These are phyloP conservation scores for Aureobasidium sp. DNA, from an alignment of 2,329 filamentous ascomycete genomes.

Conservation along the genomic window DNA sequence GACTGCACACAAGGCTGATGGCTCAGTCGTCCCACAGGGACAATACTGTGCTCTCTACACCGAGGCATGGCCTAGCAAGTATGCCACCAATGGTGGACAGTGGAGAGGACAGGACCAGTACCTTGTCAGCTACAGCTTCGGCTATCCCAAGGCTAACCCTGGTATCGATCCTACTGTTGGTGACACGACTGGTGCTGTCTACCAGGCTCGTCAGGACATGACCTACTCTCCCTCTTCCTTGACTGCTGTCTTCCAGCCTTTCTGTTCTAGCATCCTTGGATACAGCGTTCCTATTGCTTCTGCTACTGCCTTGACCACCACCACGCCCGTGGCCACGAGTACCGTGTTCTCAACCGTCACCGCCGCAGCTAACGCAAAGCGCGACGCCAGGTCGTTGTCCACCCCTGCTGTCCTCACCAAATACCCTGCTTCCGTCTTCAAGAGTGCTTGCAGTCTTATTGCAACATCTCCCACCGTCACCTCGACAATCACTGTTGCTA, in stretches of 20 bases:
- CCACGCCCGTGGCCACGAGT: neutral
- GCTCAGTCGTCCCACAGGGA: neutral
- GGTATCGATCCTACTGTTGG: too few species aligned
- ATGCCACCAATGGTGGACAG: slow-evolving; percentile 20
- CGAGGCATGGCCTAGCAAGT: slow-evolving; percentile 15
- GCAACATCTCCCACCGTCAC: neutral
- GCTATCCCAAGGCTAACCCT: too few species aligned
- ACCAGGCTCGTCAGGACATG: slow-evolving; percentile 7
- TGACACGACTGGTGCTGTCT: neutral
- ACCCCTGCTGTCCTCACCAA: slow-evolving; percentile 11
- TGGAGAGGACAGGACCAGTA: slow-evolving; percentile 16
- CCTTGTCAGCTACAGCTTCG: slow-evolving; percentile 15
- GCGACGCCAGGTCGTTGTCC: too few species aligned
- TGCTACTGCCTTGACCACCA: too few species aligned
- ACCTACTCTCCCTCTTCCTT: too few species aligned
- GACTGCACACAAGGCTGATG: slow-evolving; percentile 1
- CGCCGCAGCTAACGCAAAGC: too few species aligned
- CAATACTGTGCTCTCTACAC: slow-evolving; percentile 18
- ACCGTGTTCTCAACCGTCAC: neutral
- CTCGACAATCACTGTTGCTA: neutral
- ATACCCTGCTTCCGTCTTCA: slow-evolving; percentile 15
- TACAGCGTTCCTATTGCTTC: too few species aligned
- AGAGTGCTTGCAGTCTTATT: slow-evolving; percentile 15
- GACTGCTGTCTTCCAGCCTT: too few species aligned
- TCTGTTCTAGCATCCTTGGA: too few species aligned